phyloP scores from a whole-genome alignment of 306 rosid species.

The Prunus campanulata region DNA sequence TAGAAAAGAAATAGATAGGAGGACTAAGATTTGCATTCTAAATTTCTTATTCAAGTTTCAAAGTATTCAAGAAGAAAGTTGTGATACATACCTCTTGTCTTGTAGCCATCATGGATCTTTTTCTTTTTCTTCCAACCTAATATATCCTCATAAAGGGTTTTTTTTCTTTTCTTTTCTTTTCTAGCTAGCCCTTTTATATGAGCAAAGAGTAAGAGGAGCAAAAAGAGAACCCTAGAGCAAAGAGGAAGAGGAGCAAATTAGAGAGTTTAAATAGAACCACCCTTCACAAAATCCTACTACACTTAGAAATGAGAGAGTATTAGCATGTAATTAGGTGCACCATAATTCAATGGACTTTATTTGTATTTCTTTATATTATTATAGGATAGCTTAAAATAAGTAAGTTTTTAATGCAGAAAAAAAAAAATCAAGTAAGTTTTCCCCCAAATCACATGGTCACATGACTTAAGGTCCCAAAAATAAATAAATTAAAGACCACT shows the following conservation, averaged over 20 bases:
- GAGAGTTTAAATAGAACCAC: background rate
- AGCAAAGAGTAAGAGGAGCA: background rate
- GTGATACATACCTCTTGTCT: constrained; percentile 7
- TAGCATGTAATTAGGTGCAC: background rate
- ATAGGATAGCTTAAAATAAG: too few relatives aligned
- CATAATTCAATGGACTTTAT: background rate
- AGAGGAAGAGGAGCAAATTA: background rate
- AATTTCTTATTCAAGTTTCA: background rate
- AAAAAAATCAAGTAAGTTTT: too few relatives aligned
- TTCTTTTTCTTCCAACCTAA: background rate
- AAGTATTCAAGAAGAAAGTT: background rate
- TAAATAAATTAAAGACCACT: too few relatives aligned
- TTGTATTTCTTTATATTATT: too few relatives aligned
- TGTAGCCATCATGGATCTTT: background rate
- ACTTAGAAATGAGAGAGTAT: background rate
- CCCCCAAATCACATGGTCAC: too few relatives aligned
- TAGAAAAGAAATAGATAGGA: background rate
- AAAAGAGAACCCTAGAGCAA: background rate
- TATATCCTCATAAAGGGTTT: background rate
- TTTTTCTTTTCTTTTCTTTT: too few relatives aligned
- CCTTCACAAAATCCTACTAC: background rate
- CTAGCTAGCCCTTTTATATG: background rate
- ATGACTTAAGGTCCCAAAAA: too few relatives aligned
- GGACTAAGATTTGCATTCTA: background rate
- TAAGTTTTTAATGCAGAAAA: too few relatives aligned